A percentile compares a stretch with the other conserved stretches of the same genome.
phyloP scores from a whole-genome alignment of 495 filamentous ascomycete genomes.

The Cercophora sp. region DNA sequence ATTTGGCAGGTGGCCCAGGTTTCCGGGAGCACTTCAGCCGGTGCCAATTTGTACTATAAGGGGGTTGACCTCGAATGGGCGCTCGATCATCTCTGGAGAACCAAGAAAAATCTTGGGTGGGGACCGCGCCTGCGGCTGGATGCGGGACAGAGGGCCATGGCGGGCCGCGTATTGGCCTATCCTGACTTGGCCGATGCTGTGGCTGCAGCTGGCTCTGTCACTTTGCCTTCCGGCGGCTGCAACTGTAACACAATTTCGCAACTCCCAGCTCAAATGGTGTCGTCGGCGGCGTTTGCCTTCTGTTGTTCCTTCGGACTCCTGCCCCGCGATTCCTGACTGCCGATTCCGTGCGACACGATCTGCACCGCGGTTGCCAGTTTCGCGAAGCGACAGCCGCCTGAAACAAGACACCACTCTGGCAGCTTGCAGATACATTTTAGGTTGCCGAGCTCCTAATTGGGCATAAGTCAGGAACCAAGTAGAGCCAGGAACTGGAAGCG shows the following conservation, averaged over 20 bases:
- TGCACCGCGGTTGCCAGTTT: not conserved
- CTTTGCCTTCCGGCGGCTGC: not conserved
- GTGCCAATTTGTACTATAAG: not conserved
- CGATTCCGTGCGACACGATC: not conserved
- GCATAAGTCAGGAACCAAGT: not conserved
- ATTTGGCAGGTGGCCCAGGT: not conserved
- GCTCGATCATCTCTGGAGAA: not conserved
- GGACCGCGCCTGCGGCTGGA: not conserved
- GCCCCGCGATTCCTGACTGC: not conserved
- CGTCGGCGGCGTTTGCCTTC: slow-evolving; percentile 3
- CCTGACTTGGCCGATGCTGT: not conserved
- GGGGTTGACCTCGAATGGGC: not conserved
- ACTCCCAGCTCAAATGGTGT: not conserved
- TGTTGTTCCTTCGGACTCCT: not conserved
- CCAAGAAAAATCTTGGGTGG: not conserved
- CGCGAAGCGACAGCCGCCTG: not conserved
- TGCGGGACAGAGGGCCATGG: not conserved
- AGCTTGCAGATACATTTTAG: not conserved
- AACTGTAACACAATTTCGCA: not conserved
- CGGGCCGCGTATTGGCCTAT: not conserved
- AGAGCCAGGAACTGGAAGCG: not conserved
- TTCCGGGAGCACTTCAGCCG: slow-evolving; percentile 5
- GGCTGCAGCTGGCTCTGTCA: not conserved
- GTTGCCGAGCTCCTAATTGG: not conserved
- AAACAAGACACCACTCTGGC: not conserved